Percentiles rank a stretch among this genome's conserved stretches.
Evolutionary conservation across 2,329 filamentous ascomycete genomes (phyloP).

Genomic region (Camillea tinctor): DNA sequence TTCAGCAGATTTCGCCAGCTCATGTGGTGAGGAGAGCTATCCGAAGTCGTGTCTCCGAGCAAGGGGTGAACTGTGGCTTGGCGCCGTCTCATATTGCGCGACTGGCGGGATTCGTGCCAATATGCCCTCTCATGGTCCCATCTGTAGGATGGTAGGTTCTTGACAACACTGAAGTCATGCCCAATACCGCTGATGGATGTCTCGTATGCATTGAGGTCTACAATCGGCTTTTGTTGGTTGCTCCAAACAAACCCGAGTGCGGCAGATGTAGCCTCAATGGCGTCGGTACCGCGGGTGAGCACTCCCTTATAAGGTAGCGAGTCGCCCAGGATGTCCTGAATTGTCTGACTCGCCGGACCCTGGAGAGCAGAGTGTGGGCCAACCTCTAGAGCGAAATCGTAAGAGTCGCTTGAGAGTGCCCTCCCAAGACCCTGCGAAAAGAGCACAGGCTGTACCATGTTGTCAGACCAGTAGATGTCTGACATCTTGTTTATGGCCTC

Average conservation of each 20-base stretch:
- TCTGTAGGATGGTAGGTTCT: background rate
- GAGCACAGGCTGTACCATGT: background rate
- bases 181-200: too few relatives aligned
- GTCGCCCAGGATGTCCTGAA: background rate
- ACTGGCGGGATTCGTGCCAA: conserved; percentile 3
- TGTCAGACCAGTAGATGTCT: background rate
- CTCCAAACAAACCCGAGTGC: conserved; percentile 1
- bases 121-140: conserved; percentile 2
- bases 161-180: too few relatives aligned
- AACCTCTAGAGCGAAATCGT: conserved; percentile 1
- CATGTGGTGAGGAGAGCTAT: background rate
- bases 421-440: background rate
- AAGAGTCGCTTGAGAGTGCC: background rate
- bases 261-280: background rate
- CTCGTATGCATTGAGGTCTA: too few relatives aligned
- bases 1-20: conserved; percentile 3
- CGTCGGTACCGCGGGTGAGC: background rate
- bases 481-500: too few relatives aligned
- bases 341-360: background rate
- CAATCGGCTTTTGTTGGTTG: too few relatives aligned
- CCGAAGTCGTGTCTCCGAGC: background rate
- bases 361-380: conserved; percentile 1
- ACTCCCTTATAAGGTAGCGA: background rate
- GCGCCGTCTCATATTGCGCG: background rate
- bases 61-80: background rate